Percentiles rank a stretch among this genome's conserved stretches.
Evolutionary conservation across 2,329 filamentous ascomycete species (phyloP).

Genomic region (Nannizziopsis barbatae): DNA sequence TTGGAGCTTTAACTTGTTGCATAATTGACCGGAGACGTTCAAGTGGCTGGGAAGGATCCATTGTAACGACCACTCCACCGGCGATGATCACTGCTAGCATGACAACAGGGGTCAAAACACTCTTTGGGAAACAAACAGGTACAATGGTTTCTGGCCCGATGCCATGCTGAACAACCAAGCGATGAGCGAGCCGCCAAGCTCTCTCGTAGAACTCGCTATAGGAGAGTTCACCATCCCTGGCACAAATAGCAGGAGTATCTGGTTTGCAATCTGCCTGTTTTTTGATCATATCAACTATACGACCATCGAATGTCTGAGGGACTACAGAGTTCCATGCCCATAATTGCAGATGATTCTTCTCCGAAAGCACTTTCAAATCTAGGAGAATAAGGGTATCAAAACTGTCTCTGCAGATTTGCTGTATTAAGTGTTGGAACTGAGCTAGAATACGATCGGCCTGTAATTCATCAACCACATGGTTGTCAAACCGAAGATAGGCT

Average conservation of each 20-base stretch:
- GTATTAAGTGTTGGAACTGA: too few relatives aligned
- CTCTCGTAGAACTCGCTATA: slow-evolving; percentile 16
- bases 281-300: slow-evolving; percentile 17
- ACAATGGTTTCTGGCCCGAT: slow-evolving; percentile 12
- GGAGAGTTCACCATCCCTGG: slow-evolving; percentile 17
- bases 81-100: slow-evolving; percentile 14
- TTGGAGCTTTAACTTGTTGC: slow-evolving; percentile 1
- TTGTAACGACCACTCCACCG: slow-evolving; percentile 13
- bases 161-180: slow-evolving; percentile 5
- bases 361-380: too few relatives aligned
- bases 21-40: slow-evolving; percentile 7
- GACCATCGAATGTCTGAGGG: slow-evolving; percentile 3
- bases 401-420: too few relatives aligned
- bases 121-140: slow-evolving; percentile 16
- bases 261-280: slow-evolving; percentile 10
- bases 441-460: too few relatives aligned
- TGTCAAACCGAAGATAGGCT: too few relatives aligned
- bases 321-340: slow-evolving; percentile 22
- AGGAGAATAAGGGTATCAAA: too few relatives aligned
- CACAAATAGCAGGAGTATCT: slow-evolving; percentile 15
- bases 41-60: slow-evolving; percentile 13
- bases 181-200: slow-evolving; percentile 13
- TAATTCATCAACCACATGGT: too few relatives aligned
- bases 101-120: slow-evolving; percentile 13
- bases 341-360: too few relatives aligned